Evolutionary conservation across 192 early-diverging fungal species (phyloP), one percentile per base, ranked within the genome.

Genomic region (Podila epicladia): DNA sequence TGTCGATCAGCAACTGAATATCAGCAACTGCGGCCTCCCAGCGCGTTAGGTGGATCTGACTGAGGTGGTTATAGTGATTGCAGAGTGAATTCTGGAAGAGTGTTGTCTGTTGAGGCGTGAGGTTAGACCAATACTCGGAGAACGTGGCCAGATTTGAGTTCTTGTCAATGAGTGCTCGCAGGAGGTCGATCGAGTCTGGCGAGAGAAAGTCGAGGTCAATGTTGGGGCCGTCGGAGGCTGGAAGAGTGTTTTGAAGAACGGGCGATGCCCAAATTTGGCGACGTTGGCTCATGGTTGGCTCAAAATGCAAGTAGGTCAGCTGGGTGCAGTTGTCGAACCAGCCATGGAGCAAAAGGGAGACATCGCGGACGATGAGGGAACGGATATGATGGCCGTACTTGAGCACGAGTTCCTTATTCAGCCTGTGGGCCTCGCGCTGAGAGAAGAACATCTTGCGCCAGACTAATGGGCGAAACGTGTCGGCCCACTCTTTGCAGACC

Each of bases 401-500:
- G 22, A 55, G 53, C 4, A 55, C n/a, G 53, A 55, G 53, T 22
- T 55, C 53, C 53, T 55, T 55, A 5, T 55, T 55, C 53, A 55
- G 20, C 24, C 17, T 24, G 24, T 55, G 8, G 53, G 53, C 53
- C 8, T 24, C 24, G 22, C 53, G 53, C 20, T 55, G 53, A 5
- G 53, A 24, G 24, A 55, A 24, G 24, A 24, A 55, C n/a, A n/a
- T 24, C 17, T 55, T n/a, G 24, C 53, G 53, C 53, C 53, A 55
- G 8, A 55, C 20, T 22, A 55, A 22, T 26, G 53, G 53, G n/a
- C 53, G 53, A 26, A 55, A 55, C 2, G 53, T 12, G 9, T 22
- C 53, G 53, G 53, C 53, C 53, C 53, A 55, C 53, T 55, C 53
- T 17, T 55, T 55, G 53, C 53, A 55, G n/a, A 26, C 24, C n/a